phyloP scores from a whole-genome alignment of 805 yeast genomes.

The Saccharomycopsis guyanensis region DNA sequence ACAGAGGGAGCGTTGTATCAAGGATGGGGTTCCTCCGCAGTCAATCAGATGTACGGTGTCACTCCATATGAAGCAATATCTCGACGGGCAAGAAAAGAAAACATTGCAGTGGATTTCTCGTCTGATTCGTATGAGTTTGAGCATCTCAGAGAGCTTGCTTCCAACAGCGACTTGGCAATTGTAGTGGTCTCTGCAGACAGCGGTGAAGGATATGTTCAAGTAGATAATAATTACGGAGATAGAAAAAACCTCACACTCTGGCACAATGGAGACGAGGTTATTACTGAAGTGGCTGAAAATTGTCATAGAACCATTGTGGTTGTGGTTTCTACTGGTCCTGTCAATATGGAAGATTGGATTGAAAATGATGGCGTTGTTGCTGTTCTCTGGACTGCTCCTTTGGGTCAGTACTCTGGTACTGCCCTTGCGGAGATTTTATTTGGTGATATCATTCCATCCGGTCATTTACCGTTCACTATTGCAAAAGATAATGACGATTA shows the following conservation, averaged over 20 bases:
- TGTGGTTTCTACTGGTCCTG: slow-evolving; percentile 54
- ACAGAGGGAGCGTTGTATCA: slow-evolving; percentile 46
- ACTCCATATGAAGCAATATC: slow-evolving; percentile 53
- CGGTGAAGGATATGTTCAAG: slow-evolving; percentile 53
- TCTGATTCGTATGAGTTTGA: slow-evolving; percentile 41
- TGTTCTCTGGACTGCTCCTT: slow-evolving; percentile 47
- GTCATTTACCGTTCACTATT: slow-evolving; percentile 55
- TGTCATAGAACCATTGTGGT: slow-evolving; percentile 52
- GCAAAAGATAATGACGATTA: slow-evolving; percentile 44
- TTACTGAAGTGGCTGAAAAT: slow-evolving; percentile 39
- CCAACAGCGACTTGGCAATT: slow-evolving; percentile 43
- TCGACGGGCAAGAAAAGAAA: slow-evolving; percentile 37
- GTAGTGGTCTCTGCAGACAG: slow-evolving; percentile 48
- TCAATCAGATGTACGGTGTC: slow-evolving; percentile 46
- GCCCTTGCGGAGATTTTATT: slow-evolving; percentile 52
- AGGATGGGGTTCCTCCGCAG: slow-evolving; percentile 64
- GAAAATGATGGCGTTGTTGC: slow-evolving; percentile 53
- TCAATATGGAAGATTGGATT: slow-evolving; percentile 47
- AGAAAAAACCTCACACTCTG: slow-evolving; percentile 44
- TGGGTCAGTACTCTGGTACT: slow-evolving; percentile 48
- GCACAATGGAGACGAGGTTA: slow-evolving; percentile 52
- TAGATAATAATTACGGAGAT: slow-evolving; percentile 55
- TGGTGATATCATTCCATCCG: slow-evolving; percentile 58
- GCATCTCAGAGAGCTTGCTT: slow-evolving; percentile 37
- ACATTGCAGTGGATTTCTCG: slow-evolving; percentile 38